Conservation (phyloP, 305 asterid genomes). For the Fraxinus latifolia region DNA sequence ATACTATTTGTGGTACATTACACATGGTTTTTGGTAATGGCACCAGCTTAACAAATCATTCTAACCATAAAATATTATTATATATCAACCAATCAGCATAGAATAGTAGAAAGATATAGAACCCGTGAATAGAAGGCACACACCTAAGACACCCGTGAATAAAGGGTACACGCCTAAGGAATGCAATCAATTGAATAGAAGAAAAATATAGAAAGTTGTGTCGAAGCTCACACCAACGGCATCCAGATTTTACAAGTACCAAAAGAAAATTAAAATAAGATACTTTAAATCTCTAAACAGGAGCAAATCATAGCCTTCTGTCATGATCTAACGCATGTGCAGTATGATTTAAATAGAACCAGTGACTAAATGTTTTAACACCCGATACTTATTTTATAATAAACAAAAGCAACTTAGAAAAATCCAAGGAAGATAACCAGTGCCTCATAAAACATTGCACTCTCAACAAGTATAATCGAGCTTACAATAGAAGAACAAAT, state of each 20-base stretch:
- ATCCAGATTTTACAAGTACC: neutral
- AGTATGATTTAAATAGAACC: neutral
- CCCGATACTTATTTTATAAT: neutral
- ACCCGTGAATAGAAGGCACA: neutral
- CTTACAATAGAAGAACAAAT: constrained; percentile 6
- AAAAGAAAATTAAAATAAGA: neutral
- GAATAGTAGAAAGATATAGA: neutral
- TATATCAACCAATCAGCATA: neutral
- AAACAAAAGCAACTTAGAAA: constrained; percentile 1
- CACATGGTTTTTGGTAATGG: neutral
- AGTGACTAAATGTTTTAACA: neutral
- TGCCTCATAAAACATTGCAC: neutral
- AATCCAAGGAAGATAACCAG: constrained; percentile 8
- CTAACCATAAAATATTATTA: neutral
- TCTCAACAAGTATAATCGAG: constrained; percentile 14
- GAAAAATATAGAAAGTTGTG: neutral
- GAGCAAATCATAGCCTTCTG: constrained; percentile 6
- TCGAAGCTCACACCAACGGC: neutral
- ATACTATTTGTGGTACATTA: neutral
- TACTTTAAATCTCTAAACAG: constrained; percentile 8
- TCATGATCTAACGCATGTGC: neutral
- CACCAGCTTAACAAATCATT: neutral
- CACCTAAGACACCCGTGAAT: neutral
- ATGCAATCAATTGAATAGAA: neutral
- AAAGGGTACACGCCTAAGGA: neutral